Percentiles rank a stretch among this genome's conserved stretches.
These are phyloP conservation scores for Handroanthus guayacan DNA, from an alignment of 257 asterid species.

Conservation along the genomic window DNA sequence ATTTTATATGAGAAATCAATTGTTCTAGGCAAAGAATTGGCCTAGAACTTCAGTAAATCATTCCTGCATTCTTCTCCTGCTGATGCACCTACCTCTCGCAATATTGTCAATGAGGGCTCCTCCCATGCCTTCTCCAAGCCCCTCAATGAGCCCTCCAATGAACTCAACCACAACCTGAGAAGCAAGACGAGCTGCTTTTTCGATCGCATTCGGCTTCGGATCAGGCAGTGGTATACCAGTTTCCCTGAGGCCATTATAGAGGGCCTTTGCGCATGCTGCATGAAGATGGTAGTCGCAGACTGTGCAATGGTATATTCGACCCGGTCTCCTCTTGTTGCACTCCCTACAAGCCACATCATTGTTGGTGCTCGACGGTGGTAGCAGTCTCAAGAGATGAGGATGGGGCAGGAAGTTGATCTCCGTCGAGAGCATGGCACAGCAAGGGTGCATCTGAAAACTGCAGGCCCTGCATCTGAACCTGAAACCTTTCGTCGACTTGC, in stretches of 20 bases:
- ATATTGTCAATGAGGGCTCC: conserved; percentile 63
- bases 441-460: conserved; percentile 90
- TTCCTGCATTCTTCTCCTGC: conserved; percentile 35
- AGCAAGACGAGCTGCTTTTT: conserved; percentile 73
- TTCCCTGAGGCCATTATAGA: conserved; percentile 70
- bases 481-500: conserved; percentile 73
- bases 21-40: conserved; percentile 1
- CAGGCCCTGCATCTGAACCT: conserved; percentile 81
- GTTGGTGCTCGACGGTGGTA: conserved; percentile 44
- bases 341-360: conserved; percentile 47
- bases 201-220: conserved; percentile 59
- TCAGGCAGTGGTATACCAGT: conserved; percentile 64
- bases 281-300: conserved; percentile 75
- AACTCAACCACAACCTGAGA: conserved; percentile 76
- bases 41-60: not conserved
- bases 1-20: not conserved
- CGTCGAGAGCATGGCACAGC: conserved; percentile 77
- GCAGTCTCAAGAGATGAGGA: conserved; percentile 57
- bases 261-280: conserved; percentile 72
- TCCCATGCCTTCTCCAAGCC: conserved; percentile 84
- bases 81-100: conserved; percentile 53
- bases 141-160: conserved; percentile 76
- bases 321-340: conserved; percentile 67
- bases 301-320: conserved; percentile 71
- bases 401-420: conserved; percentile 55